Base-by-base conservation (phyloP, 177 flowering plant species). In the Vitis hybrid region DNA sequence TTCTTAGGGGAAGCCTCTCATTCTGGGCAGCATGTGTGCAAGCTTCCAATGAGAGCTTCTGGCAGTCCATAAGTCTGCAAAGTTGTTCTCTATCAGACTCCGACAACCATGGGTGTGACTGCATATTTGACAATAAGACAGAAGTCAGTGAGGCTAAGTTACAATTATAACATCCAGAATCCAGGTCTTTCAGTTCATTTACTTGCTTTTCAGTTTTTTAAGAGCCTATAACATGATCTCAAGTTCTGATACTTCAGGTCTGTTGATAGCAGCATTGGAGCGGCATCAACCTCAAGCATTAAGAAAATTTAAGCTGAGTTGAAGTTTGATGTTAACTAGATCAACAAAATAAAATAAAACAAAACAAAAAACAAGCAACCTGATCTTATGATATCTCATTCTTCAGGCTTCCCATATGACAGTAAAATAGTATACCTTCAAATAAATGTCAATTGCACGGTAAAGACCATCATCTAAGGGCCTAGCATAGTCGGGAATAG, bases 21-120 rank as follows among this genome's bases (percentile, higher is more conserved):
- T 92, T 92, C 77, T 92, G 97, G 0, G 97, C 97, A 6, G 97
- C 97, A 66, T 92, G 97, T 15, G 96, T 90, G 80, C 97, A 89
- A 5, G 96, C 97, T 78, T 92, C 97, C 50, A 90, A 70, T 1
- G 97, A 92, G 67, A 92, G 92, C 76, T 92, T 92, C 81, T 90
- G 96, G 83, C 96, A 92, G 76, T 92, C 96, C 86, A 92, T 85
- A 12, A 88, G 76, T 60, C 92, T 71, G 85, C 96, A 92, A 16
- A 92, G 85, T 67, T 85, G 88, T 67, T 89, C 96, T 76, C 92
- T 86, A 61, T 92, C 97, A 0, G 92, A 81, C 22, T 92, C 97
- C 11, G 85, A 68, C 69, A 92, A 79, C 97, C 94, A 92, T 68
- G 93, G 94, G 72, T 92, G 95, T n/a, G 95, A 88, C 97, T 92